Conservation (phyloP, 768 basidiomycete genomes). For the Amanita rimosa region DNA sequence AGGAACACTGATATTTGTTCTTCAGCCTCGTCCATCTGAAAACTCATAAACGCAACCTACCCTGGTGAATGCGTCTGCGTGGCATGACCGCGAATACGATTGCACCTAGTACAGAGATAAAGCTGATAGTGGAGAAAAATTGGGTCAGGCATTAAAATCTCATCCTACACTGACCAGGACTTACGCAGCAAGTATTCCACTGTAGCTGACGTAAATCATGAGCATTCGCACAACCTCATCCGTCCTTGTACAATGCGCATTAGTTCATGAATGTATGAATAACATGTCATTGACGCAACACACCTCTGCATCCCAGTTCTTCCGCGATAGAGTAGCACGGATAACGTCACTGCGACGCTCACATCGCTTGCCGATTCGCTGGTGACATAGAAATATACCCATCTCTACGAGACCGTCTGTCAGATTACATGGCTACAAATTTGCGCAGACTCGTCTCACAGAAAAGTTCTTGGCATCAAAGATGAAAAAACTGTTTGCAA, state of each 20-base stretch:
- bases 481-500: no score
- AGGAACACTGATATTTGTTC: constrained; percentile 26
- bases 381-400: constrained; percentile 43
- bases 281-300: not conserved
- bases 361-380: constrained; percentile 38
- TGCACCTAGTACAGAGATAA: constrained; percentile 21
- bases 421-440: not conserved
- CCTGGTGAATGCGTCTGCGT: constrained; percentile 40
- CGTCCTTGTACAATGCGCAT: constrained; percentile 23
- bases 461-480: no score
- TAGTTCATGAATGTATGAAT: not conserved
- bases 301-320: constrained; percentile 41
- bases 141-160: not conserved
- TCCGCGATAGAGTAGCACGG: constrained; percentile 33
- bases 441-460: no score
- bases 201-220: constrained; percentile 43
- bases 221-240: constrained; percentile 36
- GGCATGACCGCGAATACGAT: constrained; percentile 27
- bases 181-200: constrained; percentile 34
- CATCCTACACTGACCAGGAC: constrained; percentile 11
- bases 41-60: constrained; percentile 12
- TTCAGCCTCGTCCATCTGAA: not conserved
- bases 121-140: constrained; percentile 15
- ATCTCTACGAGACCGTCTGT: constrained; percentile 24
- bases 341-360: constrained; percentile 36